Conservation (phyloP, 2,329 filamentous ascomycete genomes). For the Cucurbitaria berberidis region DNA sequence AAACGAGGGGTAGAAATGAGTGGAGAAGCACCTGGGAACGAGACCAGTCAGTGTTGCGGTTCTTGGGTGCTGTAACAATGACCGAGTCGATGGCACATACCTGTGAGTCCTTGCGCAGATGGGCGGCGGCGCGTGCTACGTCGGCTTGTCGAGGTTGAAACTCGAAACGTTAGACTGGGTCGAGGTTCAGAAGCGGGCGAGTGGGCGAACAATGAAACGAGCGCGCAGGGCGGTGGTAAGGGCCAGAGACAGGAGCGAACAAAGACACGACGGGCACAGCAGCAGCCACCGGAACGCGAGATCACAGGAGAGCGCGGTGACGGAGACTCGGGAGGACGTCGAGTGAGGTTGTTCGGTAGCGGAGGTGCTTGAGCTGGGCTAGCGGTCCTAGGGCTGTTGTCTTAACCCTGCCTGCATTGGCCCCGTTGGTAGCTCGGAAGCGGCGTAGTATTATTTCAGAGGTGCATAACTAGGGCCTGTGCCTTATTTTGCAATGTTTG, state of each 20-base stretch:
- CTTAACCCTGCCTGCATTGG: slow-evolving; percentile 29
- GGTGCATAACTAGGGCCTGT: slow-evolving; percentile 30
- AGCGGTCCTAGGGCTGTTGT: slow-evolving; percentile 25
- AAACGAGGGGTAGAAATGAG: slow-evolving; percentile 46
- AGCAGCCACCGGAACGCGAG: slow-evolving; percentile 24
- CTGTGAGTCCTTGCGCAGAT: slow-evolving; percentile 37
- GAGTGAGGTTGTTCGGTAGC: slow-evolving; percentile 28
- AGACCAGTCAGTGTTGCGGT: slow-evolving; percentile 36
- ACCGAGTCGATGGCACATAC: slow-evolving; percentile 35
- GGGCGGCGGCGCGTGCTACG: slow-evolving; percentile 44
- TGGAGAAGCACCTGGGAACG: slow-evolving; percentile 36
- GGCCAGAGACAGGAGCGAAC: slow-evolving; percentile 22
- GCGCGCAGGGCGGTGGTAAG: slow-evolving; percentile 13
- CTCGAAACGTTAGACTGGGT: slow-evolving; percentile 45
- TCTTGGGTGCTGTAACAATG: slow-evolving; percentile 27
- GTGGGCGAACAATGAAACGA: slow-evolving; percentile 35
- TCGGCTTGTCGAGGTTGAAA: slow-evolving; percentile 45
- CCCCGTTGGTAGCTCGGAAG: slow-evolving; percentile 22
- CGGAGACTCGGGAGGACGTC: slow-evolving; percentile 17
- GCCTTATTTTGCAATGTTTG: slow-evolving; percentile 15
- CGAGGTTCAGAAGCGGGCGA: slow-evolving; percentile 40
- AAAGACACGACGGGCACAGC: slow-evolving; percentile 32
- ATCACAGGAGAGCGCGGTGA: slow-evolving; percentile 21
- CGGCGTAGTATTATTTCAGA: slow-evolving; percentile 21
- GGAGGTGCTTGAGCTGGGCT: slow-evolving; percentile 20